Percentiles rank a stretch among this genome's conserved stretches.
Evolutionary conservation across 305 asterid genomes (phyloP).

Genomic region (Rubia peregrina): DNA sequence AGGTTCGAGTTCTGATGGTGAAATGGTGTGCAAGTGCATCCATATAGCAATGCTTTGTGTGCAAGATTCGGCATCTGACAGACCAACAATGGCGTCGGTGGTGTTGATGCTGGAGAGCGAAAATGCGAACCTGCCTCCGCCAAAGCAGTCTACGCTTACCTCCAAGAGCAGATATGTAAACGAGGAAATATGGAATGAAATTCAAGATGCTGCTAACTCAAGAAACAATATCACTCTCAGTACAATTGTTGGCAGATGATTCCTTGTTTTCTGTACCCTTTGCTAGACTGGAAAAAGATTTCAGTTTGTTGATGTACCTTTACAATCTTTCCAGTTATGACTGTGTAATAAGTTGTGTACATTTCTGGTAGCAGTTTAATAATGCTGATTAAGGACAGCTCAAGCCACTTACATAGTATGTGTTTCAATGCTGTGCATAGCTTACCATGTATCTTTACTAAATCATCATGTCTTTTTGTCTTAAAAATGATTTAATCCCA

Average conservation of each 20-base stretch:
- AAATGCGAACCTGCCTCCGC: constrained; percentile 41
- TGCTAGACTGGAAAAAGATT: neutral
- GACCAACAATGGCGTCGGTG: constrained; percentile 72
- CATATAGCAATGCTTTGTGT: constrained; percentile 74
- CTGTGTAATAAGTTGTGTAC: neutral
- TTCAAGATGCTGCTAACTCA: constrained; percentile 38
- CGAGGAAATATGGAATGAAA: constrained; percentile 33
- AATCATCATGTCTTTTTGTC: too few species aligned
- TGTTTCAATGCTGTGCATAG: too few species aligned
- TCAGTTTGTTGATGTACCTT: neutral
- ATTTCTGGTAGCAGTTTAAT: neutral
- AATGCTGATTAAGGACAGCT: neutral
- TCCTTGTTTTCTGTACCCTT: neutral
- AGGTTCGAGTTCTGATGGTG: constrained; percentile 28
- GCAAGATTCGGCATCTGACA: constrained; percentile 51
- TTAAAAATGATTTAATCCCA: too few species aligned
- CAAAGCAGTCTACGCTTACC: constrained; percentile 56
- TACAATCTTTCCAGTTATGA: neutral
- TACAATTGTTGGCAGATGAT: constrained; percentile 50
- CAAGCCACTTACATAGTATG: too few species aligned
- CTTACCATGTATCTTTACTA: too few species aligned
- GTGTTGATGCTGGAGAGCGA: constrained; percentile 72
- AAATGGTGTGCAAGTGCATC: constrained; percentile 48
- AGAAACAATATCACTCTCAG: constrained; percentile 47
- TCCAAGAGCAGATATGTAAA: constrained; percentile 44